Evolutionary conservation across 176 grass and related monocot species (phyloP).

Genomic region (Panicum miliaceum): DNA sequence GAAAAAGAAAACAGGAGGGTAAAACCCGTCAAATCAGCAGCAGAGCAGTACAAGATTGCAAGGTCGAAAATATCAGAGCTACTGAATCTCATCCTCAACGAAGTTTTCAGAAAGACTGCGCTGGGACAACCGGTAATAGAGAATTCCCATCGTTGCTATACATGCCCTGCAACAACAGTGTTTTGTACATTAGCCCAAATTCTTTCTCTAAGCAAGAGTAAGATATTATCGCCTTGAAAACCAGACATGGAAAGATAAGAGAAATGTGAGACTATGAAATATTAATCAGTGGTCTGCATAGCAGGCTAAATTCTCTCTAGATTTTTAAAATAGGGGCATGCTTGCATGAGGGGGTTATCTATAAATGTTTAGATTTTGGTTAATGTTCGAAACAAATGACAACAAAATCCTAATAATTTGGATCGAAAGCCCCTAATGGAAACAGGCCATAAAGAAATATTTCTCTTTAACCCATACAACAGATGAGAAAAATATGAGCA

Average conservation of each 20-base stretch:
- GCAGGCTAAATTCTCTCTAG: not conserved
- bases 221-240: slow-evolving; percentile 1
- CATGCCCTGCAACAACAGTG: slow-evolving; percentile 73
- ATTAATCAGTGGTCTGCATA: not conserved
- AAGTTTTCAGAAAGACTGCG: slow-evolving; percentile 74
- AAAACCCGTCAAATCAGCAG: slow-evolving; percentile 44
- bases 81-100: slow-evolving; percentile 75
- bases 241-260: not conserved
- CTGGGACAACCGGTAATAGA: slow-evolving; percentile 91
- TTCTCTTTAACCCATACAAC: slow-evolving; percentile 9
- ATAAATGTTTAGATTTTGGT: not conserved
- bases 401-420: not conserved
- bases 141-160: slow-evolving; percentile 91
- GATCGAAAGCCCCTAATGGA: not conserved
- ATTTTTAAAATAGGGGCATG: not conserved
- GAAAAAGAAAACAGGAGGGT: slow-evolving; percentile 40
- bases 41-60: slow-evolving; percentile 27
- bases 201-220: slow-evolving; percentile 12
- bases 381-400: slow-evolving; percentile 3
- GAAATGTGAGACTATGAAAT: not conserved
- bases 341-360: not conserved
- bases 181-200: slow-evolving; percentile 27
- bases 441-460: slow-evolving; percentile 3
- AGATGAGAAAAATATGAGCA: slow-evolving; percentile 10
- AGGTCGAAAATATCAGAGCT: slow-evolving; percentile 34